Evolutionary conservation across 2,329 filamentous ascomycete genomes (phyloP).

Genomic region (Coniochaeta sp.): DNA sequence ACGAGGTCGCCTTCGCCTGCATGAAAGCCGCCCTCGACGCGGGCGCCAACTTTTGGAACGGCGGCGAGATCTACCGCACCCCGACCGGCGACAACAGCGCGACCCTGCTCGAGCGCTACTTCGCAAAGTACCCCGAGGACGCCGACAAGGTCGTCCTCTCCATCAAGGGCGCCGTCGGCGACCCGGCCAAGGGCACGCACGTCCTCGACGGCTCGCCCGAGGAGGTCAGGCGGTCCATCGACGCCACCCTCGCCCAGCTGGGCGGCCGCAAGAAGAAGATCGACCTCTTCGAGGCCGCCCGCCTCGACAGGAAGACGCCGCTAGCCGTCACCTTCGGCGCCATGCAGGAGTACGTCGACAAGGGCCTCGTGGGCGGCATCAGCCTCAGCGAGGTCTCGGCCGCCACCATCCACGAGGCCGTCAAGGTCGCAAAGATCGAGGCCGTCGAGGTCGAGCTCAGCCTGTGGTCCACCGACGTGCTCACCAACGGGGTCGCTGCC

Average conservation of each 20-base stretch:
- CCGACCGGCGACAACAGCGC: slow-evolving; percentile 48
- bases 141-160: slow-evolving; percentile 52
- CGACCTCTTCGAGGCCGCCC: slow-evolving; percentile 51
- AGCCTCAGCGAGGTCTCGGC: slow-evolving; percentile 44
- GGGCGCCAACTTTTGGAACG: slow-evolving; percentile 50
- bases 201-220: slow-evolving; percentile 40
- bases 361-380: slow-evolving; percentile 42
- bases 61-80: slow-evolving; percentile 53
- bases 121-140: slow-evolving; percentile 54
- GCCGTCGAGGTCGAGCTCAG: slow-evolving; percentile 44
- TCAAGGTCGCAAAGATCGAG: slow-evolving; percentile 32
- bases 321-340: slow-evolving; percentile 34
- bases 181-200: slow-evolving; percentile 22
- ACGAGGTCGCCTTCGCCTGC: slow-evolving; percentile 44
- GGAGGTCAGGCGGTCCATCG: slow-evolving; percentile 47
- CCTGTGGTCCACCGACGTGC: slow-evolving; percentile 26
- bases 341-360: slow-evolving; percentile 41
- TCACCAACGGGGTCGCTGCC: slow-evolving; percentile 26
- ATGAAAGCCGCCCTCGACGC: slow-evolving; percentile 43
- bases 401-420: slow-evolving; percentile 39
- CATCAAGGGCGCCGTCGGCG: slow-evolving; percentile 43
- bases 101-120: slow-evolving; percentile 52
- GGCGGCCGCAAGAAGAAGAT: slow-evolving; percentile 51
- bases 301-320: slow-evolving; percentile 41
- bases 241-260: slow-evolving; percentile 43